Evolutionary conservation across 2,329 filamentous ascomycete genomes (phyloP).

Genomic region (Talaromyces sp.): DNA sequence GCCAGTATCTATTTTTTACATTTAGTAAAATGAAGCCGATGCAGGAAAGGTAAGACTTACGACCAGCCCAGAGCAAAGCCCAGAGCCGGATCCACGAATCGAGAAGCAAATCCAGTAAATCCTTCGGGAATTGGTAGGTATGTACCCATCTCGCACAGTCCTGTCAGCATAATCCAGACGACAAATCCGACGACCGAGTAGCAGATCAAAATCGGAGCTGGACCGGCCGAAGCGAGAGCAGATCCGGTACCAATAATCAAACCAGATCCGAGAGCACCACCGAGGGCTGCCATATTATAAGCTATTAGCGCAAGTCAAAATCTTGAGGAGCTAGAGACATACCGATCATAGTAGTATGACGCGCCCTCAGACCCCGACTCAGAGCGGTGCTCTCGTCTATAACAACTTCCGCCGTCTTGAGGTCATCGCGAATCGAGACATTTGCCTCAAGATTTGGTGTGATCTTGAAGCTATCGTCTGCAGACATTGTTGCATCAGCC

Average conservation of each 20-base stretch:
- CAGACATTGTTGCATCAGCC: background rate
- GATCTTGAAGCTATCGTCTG: constrained; percentile 2
- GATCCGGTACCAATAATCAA: constrained; percentile 44
- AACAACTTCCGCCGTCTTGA: constrained; percentile 20
- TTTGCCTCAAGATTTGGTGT: constrained; percentile 4
- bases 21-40: background rate
- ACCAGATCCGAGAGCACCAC: constrained; percentile 45
- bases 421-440: constrained; percentile 19
- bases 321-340: constrained; percentile 1
- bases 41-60: constrained; percentile 38
- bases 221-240: constrained; percentile 29
- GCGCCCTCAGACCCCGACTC: constrained; percentile 44
- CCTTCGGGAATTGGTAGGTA: constrained; percentile 76
- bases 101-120: constrained; percentile 76
- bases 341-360: constrained; percentile 46
- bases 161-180: constrained; percentile 79
- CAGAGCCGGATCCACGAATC: constrained; percentile 77
- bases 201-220: constrained; percentile 44
- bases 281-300: constrained; percentile 33
- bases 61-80: constrained; percentile 71
- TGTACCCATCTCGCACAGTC: constrained; percentile 79
- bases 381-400: constrained; percentile 34
- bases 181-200: constrained; percentile 51
- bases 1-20: constrained; percentile 54
- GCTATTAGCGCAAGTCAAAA: background rate